Conservation (phyloP, 768 basidiomycete species). For the Naganishia vaughanmartiniae region DNA sequence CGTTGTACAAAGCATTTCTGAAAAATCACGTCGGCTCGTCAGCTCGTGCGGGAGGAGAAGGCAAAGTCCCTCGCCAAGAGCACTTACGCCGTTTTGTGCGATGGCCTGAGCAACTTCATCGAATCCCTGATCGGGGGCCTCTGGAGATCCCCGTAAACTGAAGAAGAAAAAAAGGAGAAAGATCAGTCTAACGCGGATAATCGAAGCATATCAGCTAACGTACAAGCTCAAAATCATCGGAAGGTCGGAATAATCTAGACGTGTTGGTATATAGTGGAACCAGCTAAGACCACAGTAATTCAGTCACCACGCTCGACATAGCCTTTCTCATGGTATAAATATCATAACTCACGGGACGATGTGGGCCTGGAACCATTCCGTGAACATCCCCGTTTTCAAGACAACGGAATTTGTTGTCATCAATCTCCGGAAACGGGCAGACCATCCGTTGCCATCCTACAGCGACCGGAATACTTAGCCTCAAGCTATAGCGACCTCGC, state of each 20-base stretch:
- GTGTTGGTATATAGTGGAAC: constrained; percentile 52
- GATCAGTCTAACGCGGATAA: neutral
- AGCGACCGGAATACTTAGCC: neutral
- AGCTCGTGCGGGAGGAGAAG: neutral
- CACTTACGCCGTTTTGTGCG: constrained; percentile 50
- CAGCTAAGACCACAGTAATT: constrained; percentile 36
- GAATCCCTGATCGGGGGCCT: constrained; percentile 51
- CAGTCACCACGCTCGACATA: neutral
- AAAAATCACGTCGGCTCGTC: neutral
- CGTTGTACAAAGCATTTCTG: constrained; percentile 47
- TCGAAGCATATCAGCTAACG: constrained; percentile 26
- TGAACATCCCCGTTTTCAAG: constrained; percentile 54
- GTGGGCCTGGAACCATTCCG: constrained; percentile 53
- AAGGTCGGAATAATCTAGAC: constrained; percentile 52
- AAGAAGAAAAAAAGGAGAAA: constrained; percentile 1
- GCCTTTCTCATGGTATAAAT: neutral
- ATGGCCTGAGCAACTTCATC: constrained; percentile 53
- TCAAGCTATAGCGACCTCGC: constrained; percentile 38
- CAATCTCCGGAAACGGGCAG: constrained; percentile 35
- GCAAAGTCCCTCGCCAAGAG: constrained; percentile 4
- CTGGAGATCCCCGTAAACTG: constrained; percentile 49
- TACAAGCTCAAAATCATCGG: constrained; percentile 52
- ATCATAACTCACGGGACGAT: constrained; percentile 44
- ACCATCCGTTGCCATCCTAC: constrained; percentile 19
- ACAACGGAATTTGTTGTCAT: constrained; percentile 54